Evolutionary conservation across 306 rosid species (phyloP).

Genomic region (Cucurbita ficifolia): DNA sequence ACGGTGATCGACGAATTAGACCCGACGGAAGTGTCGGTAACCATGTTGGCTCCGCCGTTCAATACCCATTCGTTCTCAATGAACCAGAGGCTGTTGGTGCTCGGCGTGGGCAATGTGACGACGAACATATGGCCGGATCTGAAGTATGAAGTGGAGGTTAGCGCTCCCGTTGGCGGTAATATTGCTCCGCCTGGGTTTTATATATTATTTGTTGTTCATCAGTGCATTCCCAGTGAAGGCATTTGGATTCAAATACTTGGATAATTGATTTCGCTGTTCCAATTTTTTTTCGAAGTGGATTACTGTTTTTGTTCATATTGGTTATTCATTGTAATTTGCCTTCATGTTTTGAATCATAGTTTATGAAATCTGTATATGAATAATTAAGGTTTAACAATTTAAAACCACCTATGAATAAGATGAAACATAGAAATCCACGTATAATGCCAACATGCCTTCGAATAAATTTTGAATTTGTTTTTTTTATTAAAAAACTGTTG

Average conservation of each 20-base stretch:
- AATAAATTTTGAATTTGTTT: no score
- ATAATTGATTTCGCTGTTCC: neutral
- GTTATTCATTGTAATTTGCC: neutral
- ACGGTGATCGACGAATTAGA: neutral
- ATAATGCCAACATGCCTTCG: no score
- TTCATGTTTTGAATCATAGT: neutral
- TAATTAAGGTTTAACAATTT: no score
- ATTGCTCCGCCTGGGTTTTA: slow-evolving; percentile 44
- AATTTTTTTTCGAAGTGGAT: neutral
- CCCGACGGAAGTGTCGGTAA: slow-evolving; percentile 10
- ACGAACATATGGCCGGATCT: neutral
- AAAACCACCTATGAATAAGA: no score
- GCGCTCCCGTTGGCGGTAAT: slow-evolving; percentile 14
- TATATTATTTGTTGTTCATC: slow-evolving; percentile 31
- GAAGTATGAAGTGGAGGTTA: slow-evolving; percentile 14
- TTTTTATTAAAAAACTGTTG: no score
- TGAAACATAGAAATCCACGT: no score
- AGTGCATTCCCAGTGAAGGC: slow-evolving; percentile 33
- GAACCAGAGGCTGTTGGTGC: slow-evolving; percentile 31
- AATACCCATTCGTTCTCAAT: slow-evolving; percentile 42
- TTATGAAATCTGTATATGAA: no score
- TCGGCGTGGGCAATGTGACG: neutral
- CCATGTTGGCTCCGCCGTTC: slow-evolving; percentile 35
- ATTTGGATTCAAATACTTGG: slow-evolving; percentile 24
- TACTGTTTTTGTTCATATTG: neutral